Conservation (phyloP, 495 filamentous ascomycete genomes). For the Darksidea phi region DNA sequence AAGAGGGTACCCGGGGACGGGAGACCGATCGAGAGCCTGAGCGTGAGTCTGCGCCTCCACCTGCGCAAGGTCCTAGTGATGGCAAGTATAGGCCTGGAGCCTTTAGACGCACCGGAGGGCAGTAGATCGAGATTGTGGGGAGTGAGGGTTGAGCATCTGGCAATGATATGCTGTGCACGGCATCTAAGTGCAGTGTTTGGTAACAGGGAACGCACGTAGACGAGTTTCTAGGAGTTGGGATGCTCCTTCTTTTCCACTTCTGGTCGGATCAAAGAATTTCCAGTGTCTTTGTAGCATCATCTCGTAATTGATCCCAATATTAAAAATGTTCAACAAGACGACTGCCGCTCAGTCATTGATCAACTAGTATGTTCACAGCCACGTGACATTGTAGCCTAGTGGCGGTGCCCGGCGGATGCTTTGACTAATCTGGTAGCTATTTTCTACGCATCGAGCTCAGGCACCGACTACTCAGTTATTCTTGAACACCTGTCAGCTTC, state of each 20-base stretch:
- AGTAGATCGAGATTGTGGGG: too few species aligned
- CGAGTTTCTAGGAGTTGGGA: neutral
- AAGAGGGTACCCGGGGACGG: constrained; percentile 30
- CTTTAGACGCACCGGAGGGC: constrained; percentile 15
- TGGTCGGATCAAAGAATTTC: constrained; percentile 1
- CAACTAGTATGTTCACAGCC: too few species aligned
- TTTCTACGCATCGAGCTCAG: neutral
- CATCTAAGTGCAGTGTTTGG: neutral
- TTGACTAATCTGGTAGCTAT: neutral
- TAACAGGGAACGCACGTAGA: constrained; percentile 8
- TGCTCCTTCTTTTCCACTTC: constrained; percentile 9
- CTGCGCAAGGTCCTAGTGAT: constrained; percentile 28
- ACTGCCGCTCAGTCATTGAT: neutral
- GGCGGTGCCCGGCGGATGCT: too few species aligned
- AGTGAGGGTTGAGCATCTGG: too few species aligned
- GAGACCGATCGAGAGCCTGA: constrained; percentile 31
- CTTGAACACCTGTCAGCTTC: neutral
- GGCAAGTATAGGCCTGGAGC: constrained; percentile 41
- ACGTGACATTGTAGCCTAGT: neutral
- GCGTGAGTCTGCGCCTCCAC: constrained; percentile 27
- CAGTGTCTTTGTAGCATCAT: constrained; percentile 7
- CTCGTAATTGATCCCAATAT: constrained; percentile 6
- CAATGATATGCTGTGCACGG: neutral
- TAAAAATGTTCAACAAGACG: neutral
- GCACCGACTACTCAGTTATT: neutral